These are phyloP conservation scores for Salix purpurea DNA, from an alignment of 345 rosid genomes.

Conservation along the genomic window DNA sequence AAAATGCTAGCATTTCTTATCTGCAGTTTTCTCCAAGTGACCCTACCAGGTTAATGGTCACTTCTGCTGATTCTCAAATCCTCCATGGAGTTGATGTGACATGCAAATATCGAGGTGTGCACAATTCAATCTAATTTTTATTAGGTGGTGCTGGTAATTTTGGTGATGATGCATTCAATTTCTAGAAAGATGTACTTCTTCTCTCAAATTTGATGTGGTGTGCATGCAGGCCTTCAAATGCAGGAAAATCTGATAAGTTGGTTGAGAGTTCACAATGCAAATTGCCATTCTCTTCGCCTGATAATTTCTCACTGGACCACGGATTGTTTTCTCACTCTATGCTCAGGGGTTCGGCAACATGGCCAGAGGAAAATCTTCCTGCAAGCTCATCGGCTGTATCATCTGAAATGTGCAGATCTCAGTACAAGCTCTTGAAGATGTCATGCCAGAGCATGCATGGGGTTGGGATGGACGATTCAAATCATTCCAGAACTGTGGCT, in stretches of 20 bases:
- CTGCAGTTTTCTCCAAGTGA: conserved; percentile 41
- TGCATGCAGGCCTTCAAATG: conserved; percentile 21
- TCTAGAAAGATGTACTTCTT: background rate
- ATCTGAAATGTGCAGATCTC: conserved; percentile 30
- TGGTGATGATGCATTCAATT: background rate
- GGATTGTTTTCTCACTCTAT: conserved; percentile 20
- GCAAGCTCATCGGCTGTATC: conserved; percentile 17
- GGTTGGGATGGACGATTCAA: conserved; percentile 47
- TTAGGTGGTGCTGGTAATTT: background rate
- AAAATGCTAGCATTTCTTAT: background rate
- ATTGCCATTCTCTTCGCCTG: conserved; percentile 28
- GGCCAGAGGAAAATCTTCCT: conserved; percentile 55
- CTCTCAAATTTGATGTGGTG: background rate
- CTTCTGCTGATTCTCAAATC: conserved; percentile 42
- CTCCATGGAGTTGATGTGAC: conserved; percentile 32
- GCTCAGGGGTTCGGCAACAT: conserved; percentile 47
- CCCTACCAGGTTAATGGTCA: conserved; percentile 36
- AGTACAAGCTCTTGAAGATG: conserved; percentile 30
- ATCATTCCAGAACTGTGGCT: conserved; percentile 34
- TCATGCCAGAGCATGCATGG: conserved; percentile 33
- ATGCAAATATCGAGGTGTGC: conserved; percentile 36
- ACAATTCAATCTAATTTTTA: no score
- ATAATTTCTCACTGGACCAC: conserved; percentile 13
- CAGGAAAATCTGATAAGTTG: conserved; percentile 23
- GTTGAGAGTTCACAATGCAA: conserved; percentile 24